A percentile compares a stretch with the other conserved stretches of the same genome.
phyloP scores from a whole-genome alignment of 176 grass and related monocot genomes.

The Panicum miliaceum region DNA sequence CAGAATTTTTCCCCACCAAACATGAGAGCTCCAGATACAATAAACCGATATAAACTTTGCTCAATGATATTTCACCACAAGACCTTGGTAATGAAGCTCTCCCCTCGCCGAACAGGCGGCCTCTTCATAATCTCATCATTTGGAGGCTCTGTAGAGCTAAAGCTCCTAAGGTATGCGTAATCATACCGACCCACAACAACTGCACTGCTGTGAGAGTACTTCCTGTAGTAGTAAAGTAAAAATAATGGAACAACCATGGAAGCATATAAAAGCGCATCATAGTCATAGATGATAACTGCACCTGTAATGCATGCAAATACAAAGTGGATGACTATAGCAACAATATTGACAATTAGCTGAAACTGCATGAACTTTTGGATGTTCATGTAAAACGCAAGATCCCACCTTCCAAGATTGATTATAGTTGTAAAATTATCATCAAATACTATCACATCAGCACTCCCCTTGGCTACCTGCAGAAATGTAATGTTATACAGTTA shows the following conservation, averaged over 20 bases:
- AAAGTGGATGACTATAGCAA: slow-evolving; percentile 82
- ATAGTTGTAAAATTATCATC: slow-evolving; percentile 90
- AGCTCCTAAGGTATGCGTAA: slow-evolving; percentile 97
- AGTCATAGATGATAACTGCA: not conserved
- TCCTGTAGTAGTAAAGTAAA: slow-evolving; percentile 47
- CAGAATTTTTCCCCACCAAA: slow-evolving; percentile 67
- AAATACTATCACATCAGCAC: slow-evolving; percentile 80
- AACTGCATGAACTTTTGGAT: slow-evolving; percentile 96
- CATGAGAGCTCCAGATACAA: slow-evolving; percentile 79
- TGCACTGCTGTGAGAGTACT: slow-evolving; percentile 92
- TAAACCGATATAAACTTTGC: slow-evolving; percentile 82
- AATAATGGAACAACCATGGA: not conserved
- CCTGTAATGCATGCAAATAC: slow-evolving; percentile 81
- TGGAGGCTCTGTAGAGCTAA: slow-evolving; percentile 88
- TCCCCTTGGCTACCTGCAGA: slow-evolving; percentile 88
- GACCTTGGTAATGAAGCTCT: slow-evolving; percentile 85
- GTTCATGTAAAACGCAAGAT: slow-evolving; percentile 83
- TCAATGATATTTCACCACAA: slow-evolving; percentile 98
- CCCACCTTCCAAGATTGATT: slow-evolving; percentile 74
- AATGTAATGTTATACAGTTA: not conserved
- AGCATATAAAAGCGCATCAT: not conserved
- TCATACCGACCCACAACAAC: slow-evolving; percentile 98
- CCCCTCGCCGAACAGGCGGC: slow-evolving; percentile 59
- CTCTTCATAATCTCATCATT: slow-evolving; percentile 93
- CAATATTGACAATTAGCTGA: slow-evolving; percentile 87